Conservation (phyloP, 441 rosid species). For the Flueggea neowawraea region DNA sequence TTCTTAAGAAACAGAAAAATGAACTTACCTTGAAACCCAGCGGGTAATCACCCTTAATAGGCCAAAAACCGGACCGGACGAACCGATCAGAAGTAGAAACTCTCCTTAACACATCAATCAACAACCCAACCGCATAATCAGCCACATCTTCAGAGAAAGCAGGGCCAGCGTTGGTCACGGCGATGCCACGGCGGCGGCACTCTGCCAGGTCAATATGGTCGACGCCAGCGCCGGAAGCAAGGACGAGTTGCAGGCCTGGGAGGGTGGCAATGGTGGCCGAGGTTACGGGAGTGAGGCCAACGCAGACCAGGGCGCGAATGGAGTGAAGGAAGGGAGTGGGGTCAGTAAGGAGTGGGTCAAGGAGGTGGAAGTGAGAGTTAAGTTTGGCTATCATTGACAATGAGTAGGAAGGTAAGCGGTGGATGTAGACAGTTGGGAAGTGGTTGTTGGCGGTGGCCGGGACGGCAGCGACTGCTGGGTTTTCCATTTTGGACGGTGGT, state of each 20-base stretch:
- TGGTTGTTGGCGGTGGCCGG: too few species aligned
- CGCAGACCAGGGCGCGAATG: neutral
- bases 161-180: neutral
- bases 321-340: conserved; percentile 4
- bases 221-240: neutral
- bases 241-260: neutral
- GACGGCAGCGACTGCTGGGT: neutral
- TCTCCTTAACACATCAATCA: neutral
- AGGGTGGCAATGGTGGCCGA: neutral
- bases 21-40: neutral
- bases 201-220: neutral
- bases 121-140: neutral
- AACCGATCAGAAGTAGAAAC: neutral
- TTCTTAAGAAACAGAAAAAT: too few species aligned
- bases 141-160: neutral
- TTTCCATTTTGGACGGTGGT: neutral
- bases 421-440: conserved; percentile 8
- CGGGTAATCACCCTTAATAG: neutral
- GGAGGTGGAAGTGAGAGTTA: conserved; percentile 10
- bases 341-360: conserved; percentile 11
- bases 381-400: neutral
- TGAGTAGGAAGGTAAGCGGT: conserved; percentile 4
- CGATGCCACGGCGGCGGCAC: neutral
- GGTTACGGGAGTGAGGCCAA: neutral
- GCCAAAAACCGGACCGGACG: neutral